Evolutionary conservation across 192 early-diverging fungal genomes (phyloP).

Genomic region (Entomortierella parvispora): DNA sequence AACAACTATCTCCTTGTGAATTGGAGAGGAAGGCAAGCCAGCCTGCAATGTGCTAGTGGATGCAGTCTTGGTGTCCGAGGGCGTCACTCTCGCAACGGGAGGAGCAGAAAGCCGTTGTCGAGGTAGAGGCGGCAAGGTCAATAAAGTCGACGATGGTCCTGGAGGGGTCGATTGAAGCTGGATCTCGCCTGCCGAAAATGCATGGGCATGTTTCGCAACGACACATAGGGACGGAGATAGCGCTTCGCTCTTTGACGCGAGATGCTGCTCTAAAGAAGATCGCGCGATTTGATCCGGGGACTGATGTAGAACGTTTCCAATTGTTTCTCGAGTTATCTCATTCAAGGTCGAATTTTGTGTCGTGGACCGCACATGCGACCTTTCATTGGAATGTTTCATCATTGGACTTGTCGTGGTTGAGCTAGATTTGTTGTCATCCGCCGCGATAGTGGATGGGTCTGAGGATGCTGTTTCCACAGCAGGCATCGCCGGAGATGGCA

Average conservation of each 20-base stretch:
- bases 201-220: slow-evolving; percentile 25
- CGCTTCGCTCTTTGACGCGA: slow-evolving; percentile 7
- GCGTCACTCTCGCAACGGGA: slow-evolving; percentile 15
- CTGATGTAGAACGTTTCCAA: neutral
- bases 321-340: neutral
- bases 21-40: neutral
- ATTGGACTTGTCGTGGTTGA: neutral
- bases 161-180: slow-evolving; percentile 23
- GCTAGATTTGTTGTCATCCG: slow-evolving; percentile 4
- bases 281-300: slow-evolving; percentile 4
- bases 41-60: neutral
- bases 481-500: slow-evolving; percentile 44
- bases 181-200: slow-evolving; percentile 42
- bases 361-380: too few relatives aligned
- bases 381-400: neutral
- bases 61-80: neutral
- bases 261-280: slow-evolving; percentile 25
- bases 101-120: slow-evolving; percentile 33
- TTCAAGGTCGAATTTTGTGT: neutral
- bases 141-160: neutral
- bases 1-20: neutral
- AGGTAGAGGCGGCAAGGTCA: slow-evolving; percentile 19
- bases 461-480: neutral
- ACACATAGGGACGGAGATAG: slow-evolving; percentile 25
- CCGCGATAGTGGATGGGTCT: slow-evolving; percentile 4